Base-by-base conservation (phyloP, 1,139 yeast species). In the Saccharomycopsis phalli region DNA sequence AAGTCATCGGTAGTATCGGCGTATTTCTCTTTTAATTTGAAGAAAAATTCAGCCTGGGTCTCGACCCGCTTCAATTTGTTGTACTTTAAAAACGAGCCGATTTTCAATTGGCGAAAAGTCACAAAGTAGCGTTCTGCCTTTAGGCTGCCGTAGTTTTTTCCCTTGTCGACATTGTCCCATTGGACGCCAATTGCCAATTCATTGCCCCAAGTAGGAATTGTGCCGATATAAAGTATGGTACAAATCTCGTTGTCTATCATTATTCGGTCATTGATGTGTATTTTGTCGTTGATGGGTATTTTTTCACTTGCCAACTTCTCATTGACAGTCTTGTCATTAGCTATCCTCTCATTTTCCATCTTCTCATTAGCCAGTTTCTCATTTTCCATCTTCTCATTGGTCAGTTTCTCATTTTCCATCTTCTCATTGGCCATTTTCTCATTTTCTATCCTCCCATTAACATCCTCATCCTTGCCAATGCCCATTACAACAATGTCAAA, bases 171-270 rank as follows among this genome's bases (percentile, higher is more conserved):
- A 40, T 75, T 66, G 55, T 88, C 96, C 96, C 96, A 88, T 55
- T 88, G 96, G 1, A 88, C 68, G 0, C 96, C 96, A 13, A 73
- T 59, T 0, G 91, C 87, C 0, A 49, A 48, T 2, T 56, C 60
- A 4, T 56, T 56, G 0, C 76, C 74, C 95, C 95, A 86, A 3
- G 60, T 62, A 0, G 73, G 69, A 1, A 86, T 58, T 0, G 44
- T 34, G 0, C 96, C 96, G 0, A 71, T 55, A 51, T 56, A 87
- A 41, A 68, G 59, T 4, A 87, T 66, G 0, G 94, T 83, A 29
- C 84, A 84, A 1, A 71, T 49, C 16, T 74, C 64, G 0, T 70
- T 71, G 18, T 59, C 62, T 19, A 69, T 59, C 1, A 71, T 63
- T 7, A 78, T 52, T 36, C 87, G 54, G 34, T 71, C 68, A 16